These are phyloP conservation scores for Sarocladium strictum DNA, from an alignment of 2,329 filamentous ascomycete genomes.

Conservation along the genomic window DNA sequence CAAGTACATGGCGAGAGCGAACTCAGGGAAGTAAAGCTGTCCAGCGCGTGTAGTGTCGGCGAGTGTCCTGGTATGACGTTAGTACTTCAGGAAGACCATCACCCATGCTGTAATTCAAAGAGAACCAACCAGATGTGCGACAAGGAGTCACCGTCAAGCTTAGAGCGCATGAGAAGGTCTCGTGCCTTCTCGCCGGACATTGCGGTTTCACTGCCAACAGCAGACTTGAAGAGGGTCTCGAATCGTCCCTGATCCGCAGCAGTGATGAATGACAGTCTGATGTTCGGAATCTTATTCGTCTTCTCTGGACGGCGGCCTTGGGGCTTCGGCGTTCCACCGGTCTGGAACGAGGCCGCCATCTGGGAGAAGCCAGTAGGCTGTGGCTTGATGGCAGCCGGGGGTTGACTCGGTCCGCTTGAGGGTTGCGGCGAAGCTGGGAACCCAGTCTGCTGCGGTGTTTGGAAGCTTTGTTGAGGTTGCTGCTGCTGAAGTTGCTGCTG, in stretches of 20 bases:
- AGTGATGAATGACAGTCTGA: slow-evolving; percentile 92
- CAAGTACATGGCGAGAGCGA: slow-evolving; percentile 95
- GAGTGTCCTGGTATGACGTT: slow-evolving; percentile 58
- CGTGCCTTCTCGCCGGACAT: slow-evolving; percentile 90
- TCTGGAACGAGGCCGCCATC: slow-evolving; percentile 62
- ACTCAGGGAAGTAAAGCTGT: slow-evolving; percentile 94
- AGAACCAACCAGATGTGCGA: slow-evolving; percentile 79
- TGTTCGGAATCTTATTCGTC: slow-evolving; percentile 80
- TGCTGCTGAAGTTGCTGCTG: slow-evolving; percentile 32
- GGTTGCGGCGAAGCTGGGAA: slow-evolving; percentile 47
- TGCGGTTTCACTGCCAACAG: slow-evolving; percentile 76
- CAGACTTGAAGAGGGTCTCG: slow-evolving; percentile 94
- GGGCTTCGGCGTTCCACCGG: slow-evolving; percentile 38
- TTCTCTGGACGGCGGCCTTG: slow-evolving; percentile 39
- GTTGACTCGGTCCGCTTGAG: slow-evolving; percentile 36
- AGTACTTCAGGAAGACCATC: slow-evolving; percentile 9
- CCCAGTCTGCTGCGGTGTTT: slow-evolving; percentile 36
- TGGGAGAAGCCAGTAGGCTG: slow-evolving; percentile 60
- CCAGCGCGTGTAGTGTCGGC: slow-evolving; percentile 95
- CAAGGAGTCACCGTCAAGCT: slow-evolving; percentile 77
- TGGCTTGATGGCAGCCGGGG: slow-evolving; percentile 56
- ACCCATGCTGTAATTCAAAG: background rate
- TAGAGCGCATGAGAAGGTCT: slow-evolving; percentile 82
- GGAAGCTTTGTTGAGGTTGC: slow-evolving; percentile 30
- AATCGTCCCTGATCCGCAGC: slow-evolving; percentile 94